Evolutionary conservation across 176 grass and related monocot species (phyloP), one percentile per base, ranked within the genome.

Genomic region (Oryza nivara): DNA sequence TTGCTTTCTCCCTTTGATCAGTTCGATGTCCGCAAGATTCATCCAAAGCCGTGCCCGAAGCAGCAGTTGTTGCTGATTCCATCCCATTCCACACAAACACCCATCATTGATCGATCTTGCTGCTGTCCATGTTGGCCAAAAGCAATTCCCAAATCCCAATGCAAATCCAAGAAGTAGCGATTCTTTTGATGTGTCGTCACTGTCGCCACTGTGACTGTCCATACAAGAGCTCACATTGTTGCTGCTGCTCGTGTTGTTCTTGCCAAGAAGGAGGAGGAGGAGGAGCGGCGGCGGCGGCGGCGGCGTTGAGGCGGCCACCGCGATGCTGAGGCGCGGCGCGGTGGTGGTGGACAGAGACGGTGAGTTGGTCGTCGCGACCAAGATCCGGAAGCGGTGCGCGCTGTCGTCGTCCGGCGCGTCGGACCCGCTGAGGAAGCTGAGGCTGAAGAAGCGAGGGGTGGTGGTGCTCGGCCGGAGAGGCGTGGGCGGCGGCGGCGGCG

Each of bases 381-480:
- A 77, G 65, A 84, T 74, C 80, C 79, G 83, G 52, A 94, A 92
- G 65, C 87, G 83, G 78, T 83, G 88, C 77, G 72, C 69, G 28
- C 81, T 88, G 80, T 90, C 95, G 65, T 80, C 88, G 79, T 82
- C 94, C 49, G 82, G 76, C 40, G 36, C 76, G 26, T 84, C 86
- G 71, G 80, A 47, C 4, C 30, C 60, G 46, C 77, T 41, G 77
- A 80, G 82, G 82, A 92, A 51, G 76, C 79, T 88, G 73, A 54
- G 76, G 76, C 77, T 83, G 15, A 94, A 86, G 15, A 94, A 86
- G 81, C 72, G 74, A 22, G 65, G 80, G 40, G 83, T 80, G 70
- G 15, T 85, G 52, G 34, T 83, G 72, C 30, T 88, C 74, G 67
- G 71, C 23, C 85, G 79, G 81, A 90, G 25, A 73, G 78, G 49